Base-by-base conservation (phyloP, 805 yeast species). In the Kluyveromyces aestuarii region DNA sequence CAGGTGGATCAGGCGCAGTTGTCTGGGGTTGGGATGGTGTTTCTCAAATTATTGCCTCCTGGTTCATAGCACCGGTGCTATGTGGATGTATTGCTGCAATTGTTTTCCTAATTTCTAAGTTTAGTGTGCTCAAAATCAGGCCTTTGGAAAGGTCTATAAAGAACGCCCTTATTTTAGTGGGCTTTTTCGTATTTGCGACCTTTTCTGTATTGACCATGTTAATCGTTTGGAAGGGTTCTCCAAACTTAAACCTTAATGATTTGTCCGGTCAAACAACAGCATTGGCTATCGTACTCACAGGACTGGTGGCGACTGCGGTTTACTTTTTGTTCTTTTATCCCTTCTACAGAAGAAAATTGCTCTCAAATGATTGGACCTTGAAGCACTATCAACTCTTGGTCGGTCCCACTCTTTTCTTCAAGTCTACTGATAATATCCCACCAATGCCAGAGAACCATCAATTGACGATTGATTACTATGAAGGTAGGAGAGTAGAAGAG, bases 181-280 rank as follows among this genome's bases (percentile, higher is more conserved):
- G 89, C 10, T 46, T 74, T 21, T 73, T 82, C 61, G 83, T 84
- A 18, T 82, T 76, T 54, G 60, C 71, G 37, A 76, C 87, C 21
- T 79, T 81, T 50, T 63, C 81, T 39, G 74, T 83, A 45, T 72
- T 84, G 57, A 81, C 89, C 50, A 82, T 85, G 85, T 74, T 83
- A 65, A 80, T 84, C 61, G 87, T 81, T 37, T 82, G 87, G 86
- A 83, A 84, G 63, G 90, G 89, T 57, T 82, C 90, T 48, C 88
- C 90, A 57, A 74, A 75, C 54, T 73, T 84, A 56, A 68, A 78
- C 27, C 71, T 84, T 58, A 71, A 77, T 53, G 60, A 77, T 8
- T 70, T 84, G 47, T 69, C 81, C 1, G 58, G 71, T 6, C 76
- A 76, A 30, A 74, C 82, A 10, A 76, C 76, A 40, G 72, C 68